Conservation (phyloP, 2,329 filamentous ascomycete species). For the Xylaria sp. region DNA sequence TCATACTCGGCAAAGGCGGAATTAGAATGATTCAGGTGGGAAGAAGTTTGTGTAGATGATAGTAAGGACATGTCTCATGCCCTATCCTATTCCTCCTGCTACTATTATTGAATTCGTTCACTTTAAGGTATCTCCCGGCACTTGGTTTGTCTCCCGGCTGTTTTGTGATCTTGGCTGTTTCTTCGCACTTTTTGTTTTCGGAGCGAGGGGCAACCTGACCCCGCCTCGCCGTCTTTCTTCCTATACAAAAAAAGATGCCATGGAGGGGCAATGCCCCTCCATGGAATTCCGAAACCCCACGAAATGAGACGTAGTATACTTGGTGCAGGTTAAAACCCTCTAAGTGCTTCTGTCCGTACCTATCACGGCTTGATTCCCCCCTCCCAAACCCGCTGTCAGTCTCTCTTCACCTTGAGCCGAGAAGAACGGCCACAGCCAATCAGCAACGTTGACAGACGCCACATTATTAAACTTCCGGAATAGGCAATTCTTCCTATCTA, state of each 20-base stretch:
- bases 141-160: slow-evolving; percentile 27
- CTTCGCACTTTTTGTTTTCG: neutral
- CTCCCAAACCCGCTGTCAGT: neutral
- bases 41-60: neutral
- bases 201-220: slow-evolving; percentile 11
- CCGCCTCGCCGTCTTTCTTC: neutral
- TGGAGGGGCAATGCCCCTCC: slow-evolving; percentile 25
- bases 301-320: neutral
- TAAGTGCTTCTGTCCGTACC: neutral
- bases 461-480: slow-evolving; percentile 36
- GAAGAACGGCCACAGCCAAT: slow-evolving; percentile 16
- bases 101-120: neutral
- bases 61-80: neutral
- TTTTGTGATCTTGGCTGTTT: slow-evolving; percentile 21
- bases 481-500: slow-evolving; percentile 36
- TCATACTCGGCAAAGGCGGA: neutral
- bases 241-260: neutral
- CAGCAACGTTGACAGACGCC: slow-evolving; percentile 1
- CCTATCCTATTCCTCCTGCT: neutral
- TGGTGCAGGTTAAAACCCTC: no score
- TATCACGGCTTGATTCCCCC: slow-evolving; percentile 1
- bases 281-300: slow-evolving; percentile 10
- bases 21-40: neutral
- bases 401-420: slow-evolving; percentile 16
- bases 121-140: slow-evolving; percentile 23